Evolutionary conservation across 129 eudicot genomes (phyloP).

Genomic region (Glebionis coronaria): DNA sequence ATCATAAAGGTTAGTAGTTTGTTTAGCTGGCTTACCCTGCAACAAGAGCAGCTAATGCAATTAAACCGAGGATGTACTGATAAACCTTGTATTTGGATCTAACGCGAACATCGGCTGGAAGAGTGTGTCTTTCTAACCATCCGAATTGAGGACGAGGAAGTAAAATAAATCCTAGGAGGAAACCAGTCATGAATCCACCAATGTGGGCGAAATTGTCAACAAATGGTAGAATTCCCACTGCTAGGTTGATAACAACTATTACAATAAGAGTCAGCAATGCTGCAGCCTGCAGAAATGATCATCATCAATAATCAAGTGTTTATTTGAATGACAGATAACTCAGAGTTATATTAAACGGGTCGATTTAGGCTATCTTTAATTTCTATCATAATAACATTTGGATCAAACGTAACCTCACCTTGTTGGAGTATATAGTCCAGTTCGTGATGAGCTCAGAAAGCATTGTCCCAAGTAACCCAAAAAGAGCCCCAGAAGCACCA

Average conservation of each 20-base stretch:
- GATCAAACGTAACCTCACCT: constrained; percentile 37
- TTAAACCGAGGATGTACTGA: constrained; percentile 55
- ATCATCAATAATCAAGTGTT: neutral
- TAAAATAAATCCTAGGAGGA: constrained; percentile 66
- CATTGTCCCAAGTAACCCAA: constrained; percentile 95
- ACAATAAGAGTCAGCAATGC: constrained; percentile 63
- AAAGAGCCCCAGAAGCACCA: constrained; percentile 95
- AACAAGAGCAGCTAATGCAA: constrained; percentile 51
- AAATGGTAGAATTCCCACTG: constrained; percentile 69
- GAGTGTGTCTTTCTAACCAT: constrained; percentile 60
- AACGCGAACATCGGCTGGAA: constrained; percentile 59
- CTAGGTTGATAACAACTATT: constrained; percentile 56
- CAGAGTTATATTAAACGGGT: no score
- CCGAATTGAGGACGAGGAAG: constrained; percentile 75
- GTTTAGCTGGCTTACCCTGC: constrained; percentile 50
- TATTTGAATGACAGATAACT: neutral
- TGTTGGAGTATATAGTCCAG: constrained; percentile 81
- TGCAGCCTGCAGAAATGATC: constrained; percentile 43
- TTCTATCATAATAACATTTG: no score
- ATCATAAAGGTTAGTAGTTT: neutral
- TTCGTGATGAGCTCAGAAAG: constrained; percentile 82
- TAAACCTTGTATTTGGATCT: constrained; percentile 67
- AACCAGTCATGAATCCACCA: constrained; percentile 78
- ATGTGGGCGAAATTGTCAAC: constrained; percentile 76
- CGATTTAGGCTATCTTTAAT: neutral